These are phyloP conservation scores for Tuber melanosporum DNA, from an alignment of 495 filamentous ascomycete species.

Conservation along the genomic window DNA sequence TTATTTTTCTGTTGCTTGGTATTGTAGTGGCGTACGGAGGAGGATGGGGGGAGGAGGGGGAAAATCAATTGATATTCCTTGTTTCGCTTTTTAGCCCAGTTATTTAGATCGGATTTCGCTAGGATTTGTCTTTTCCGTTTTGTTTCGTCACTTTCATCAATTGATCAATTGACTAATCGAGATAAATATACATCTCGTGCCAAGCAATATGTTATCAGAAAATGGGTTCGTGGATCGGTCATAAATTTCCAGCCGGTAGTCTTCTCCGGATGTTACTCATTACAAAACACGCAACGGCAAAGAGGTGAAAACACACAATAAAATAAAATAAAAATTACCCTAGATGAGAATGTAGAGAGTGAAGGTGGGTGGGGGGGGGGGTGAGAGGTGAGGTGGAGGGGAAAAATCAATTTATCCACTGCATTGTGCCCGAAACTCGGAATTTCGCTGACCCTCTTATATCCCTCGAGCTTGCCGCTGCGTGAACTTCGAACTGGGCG, in stretches of 20 bases:
- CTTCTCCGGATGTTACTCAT: neutral
- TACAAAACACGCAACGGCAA: neutral
- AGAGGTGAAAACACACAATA: neutral
- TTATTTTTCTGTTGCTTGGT: neutral
- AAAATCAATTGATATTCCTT: neutral
- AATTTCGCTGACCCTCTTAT: conserved; percentile 31
- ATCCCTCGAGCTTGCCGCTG: conserved; percentile 40
- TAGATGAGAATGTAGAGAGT: neutral
- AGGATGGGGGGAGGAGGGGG: neutral
- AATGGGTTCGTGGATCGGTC: neutral
- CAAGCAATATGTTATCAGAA: neutral
- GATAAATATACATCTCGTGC: neutral
- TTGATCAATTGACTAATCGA: neutral
- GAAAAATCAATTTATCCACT: conserved; percentile 36
- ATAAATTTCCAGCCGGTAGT: neutral
- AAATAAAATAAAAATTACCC: neutral
- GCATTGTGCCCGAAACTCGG: conserved; percentile 34
- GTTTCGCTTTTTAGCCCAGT: neutral
- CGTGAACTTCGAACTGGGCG: conserved; percentile 40
- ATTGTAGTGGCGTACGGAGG: neutral
- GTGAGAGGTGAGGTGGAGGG: neutral
- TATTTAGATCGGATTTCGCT: neutral
- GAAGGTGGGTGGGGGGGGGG: neutral
- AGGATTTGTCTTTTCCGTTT: neutral
- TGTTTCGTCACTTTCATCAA: neutral